Conservation (phyloP, 768 basidiomycete genomes). For the Coprinopsis marcescibilis region DNA sequence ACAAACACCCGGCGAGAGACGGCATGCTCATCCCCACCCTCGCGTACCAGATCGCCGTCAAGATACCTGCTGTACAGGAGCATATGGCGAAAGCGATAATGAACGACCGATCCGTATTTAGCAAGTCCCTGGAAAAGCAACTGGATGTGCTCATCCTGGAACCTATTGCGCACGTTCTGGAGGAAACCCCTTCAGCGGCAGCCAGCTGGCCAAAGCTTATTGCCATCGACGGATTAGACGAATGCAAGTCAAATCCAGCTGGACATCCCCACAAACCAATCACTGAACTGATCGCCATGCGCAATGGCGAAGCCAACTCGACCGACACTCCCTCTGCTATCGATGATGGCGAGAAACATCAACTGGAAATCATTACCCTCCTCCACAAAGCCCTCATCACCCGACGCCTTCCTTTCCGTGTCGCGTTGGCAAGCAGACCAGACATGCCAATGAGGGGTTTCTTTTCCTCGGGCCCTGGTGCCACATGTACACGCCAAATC, state of each 20-base stretch:
- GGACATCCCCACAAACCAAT: too few species aligned
- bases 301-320: too few species aligned
- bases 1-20: not conserved
- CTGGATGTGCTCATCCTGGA: conserved; percentile 1
- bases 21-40: conserved; percentile 4
- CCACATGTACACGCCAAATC: not conserved
- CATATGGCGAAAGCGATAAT: not conserved
- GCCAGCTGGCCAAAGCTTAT: not conserved
- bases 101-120: conserved; percentile 1
- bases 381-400: not conserved
- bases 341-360: not conserved
- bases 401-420: not conserved
- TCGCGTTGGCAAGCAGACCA: conserved; percentile 7
- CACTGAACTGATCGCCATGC: too few species aligned
- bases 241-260: too few species aligned
- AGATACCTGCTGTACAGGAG: not conserved
- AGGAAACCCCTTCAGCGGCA: not conserved
- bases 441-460: not conserved
- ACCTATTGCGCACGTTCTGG: not conserved
- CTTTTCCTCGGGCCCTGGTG: not conserved
- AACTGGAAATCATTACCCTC: not conserved
- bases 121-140: not conserved
- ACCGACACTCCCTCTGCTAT: too few species aligned
- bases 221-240: conserved; percentile 11
- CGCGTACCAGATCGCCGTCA: conserved; percentile 2